Percentiles rank a stretch among this genome's conserved stretches.
Conservation (phyloP, 768 basidiomycete species). For the Leucosporidium creatinivorum region DNA sequence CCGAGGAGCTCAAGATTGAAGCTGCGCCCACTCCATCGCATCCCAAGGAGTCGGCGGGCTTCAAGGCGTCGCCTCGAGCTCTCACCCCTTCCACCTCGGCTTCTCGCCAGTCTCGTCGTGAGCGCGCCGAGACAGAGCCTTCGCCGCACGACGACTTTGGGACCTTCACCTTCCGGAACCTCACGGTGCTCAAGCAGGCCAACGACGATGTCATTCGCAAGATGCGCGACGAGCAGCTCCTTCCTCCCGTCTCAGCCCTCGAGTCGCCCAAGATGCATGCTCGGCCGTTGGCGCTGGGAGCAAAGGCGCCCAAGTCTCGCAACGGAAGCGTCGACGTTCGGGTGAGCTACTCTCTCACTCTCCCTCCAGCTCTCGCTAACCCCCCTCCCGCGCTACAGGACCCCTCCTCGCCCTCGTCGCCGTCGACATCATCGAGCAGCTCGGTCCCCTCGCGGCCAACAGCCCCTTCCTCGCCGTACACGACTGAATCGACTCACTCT, state of each 20-base stretch:
- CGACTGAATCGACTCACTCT: slow-evolving; percentile 15
- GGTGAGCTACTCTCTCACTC: background rate
- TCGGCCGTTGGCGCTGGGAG: slow-evolving; percentile 24
- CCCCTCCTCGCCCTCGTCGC: slow-evolving; percentile 20
- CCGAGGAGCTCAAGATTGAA: slow-evolving; percentile 33
- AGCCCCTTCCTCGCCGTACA: slow-evolving; percentile 58
- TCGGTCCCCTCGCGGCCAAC: slow-evolving; percentile 1
- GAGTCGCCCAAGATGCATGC: slow-evolving; percentile 19
- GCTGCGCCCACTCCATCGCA: slow-evolving; percentile 16
- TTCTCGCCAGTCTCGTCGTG: slow-evolving; percentile 2
- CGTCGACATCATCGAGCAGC: slow-evolving; percentile 16
- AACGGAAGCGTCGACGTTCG: slow-evolving; percentile 14
- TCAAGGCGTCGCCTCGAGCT: slow-evolving; percentile 28
- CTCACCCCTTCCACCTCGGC: slow-evolving; percentile 34
- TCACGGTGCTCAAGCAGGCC: slow-evolving; percentile 90
- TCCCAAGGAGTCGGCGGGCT: slow-evolving; percentile 47
- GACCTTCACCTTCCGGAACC: slow-evolving; percentile 95
- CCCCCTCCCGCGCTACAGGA: background rate
- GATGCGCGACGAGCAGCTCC: slow-evolving; percentile 81
- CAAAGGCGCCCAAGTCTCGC: slow-evolving; percentile 11
- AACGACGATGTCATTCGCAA: slow-evolving; percentile 98
- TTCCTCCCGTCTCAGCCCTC: slow-evolving; percentile 44
- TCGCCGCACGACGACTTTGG: slow-evolving; percentile 69
- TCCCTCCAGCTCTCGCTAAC: background rate
- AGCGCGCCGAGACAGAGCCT: slow-evolving; percentile 20